Percentiles rank a stretch among this genome's conserved stretches.
Conservation (phyloP, 192 early-diverging fungal genomes). For the Chytriomyces confervae region DNA sequence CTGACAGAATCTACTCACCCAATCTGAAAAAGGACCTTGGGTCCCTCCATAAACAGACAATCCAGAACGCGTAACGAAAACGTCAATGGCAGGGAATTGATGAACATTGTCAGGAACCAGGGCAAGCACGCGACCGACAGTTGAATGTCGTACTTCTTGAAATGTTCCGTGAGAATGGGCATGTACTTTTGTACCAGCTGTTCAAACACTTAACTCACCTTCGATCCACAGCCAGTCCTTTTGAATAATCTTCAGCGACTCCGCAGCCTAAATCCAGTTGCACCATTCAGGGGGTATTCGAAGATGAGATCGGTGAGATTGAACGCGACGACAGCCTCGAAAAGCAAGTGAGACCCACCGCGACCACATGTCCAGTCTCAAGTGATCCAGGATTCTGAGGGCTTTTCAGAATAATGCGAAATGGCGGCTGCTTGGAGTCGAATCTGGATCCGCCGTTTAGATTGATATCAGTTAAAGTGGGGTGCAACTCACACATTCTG, state of each 20-base stretch:
- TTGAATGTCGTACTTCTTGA: conserved; percentile 90
- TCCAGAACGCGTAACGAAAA: conserved; percentile 90
- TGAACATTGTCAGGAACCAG: conserved; percentile 96
- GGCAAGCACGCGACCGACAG: conserved; percentile 95
- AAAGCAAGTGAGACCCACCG: conserved; percentile 50
- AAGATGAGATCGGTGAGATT: not conserved
- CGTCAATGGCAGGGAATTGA: conserved; percentile 93
- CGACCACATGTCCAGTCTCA: conserved; percentile 76
- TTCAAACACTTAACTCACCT: conserved; percentile 79
- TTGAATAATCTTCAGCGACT: conserved; percentile 81
- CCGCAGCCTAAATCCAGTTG: conserved; percentile 53
- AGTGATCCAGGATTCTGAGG: conserved; percentile 46
- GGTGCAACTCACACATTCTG: conserved; percentile 81
- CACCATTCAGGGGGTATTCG: no score
- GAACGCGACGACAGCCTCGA: not conserved
- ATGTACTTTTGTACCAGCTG: conserved; percentile 85
- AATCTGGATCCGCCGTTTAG: conserved; percentile 56
- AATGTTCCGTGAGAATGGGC: conserved; percentile 84
- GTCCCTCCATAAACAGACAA: conserved; percentile 98
- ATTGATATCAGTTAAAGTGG: not conserved
- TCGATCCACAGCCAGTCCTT: conserved; percentile 91
- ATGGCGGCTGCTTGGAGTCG: conserved; percentile 91
- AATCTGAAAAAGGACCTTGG: conserved; percentile 93
- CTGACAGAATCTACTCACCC: conserved; percentile 53
- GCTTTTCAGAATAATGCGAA: conserved; percentile 81